A percentile compares a stretch with the other conserved stretches of the same genome.
Evolutionary conservation across 495 filamentous ascomycete species (phyloP).

Genomic region (Daldinia concentrica): DNA sequence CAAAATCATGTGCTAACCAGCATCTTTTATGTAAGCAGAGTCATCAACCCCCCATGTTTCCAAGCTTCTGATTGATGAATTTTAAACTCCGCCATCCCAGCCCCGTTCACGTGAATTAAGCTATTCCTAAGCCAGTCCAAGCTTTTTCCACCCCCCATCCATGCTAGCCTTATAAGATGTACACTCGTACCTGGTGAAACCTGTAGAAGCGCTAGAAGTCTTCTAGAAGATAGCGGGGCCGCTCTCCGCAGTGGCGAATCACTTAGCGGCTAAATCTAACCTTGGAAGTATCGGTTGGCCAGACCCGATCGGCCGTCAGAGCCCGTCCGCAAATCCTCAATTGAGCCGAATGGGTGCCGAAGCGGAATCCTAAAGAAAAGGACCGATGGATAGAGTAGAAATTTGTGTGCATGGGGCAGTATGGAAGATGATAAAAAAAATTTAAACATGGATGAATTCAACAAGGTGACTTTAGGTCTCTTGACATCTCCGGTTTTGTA

Average conservation of each 20-base stretch:
- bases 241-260: slow-evolving; percentile 34
- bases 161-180: slow-evolving; percentile 13
- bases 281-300: slow-evolving; percentile 29
- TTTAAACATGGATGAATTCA: background rate
- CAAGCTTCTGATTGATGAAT: background rate
- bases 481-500: background rate
- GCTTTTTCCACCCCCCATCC: background rate
- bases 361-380: slow-evolving; percentile 19
- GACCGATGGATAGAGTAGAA: slow-evolving; percentile 31
- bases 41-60: background rate
- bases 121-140: background rate
- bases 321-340: slow-evolving; percentile 25
- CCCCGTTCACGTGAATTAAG: slow-evolving; percentile 4
- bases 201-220: slow-evolving; percentile 28
- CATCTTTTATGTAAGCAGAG: background rate
- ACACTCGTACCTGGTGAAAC: slow-evolving; percentile 5
- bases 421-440: background rate
- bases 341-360: slow-evolving; percentile 40
- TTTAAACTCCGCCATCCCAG: background rate
- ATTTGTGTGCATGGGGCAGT: background rate
- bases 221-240: slow-evolving; percentile 36
- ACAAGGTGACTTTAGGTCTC: background rate
- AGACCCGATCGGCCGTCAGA: slow-evolving; percentile 26
- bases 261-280: slow-evolving; percentile 38
- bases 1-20: slow-evolving; percentile 23